phyloP scores from a whole-genome alignment of 75 land plant genomes.

The Adiantum capillusveneris region DNA sequence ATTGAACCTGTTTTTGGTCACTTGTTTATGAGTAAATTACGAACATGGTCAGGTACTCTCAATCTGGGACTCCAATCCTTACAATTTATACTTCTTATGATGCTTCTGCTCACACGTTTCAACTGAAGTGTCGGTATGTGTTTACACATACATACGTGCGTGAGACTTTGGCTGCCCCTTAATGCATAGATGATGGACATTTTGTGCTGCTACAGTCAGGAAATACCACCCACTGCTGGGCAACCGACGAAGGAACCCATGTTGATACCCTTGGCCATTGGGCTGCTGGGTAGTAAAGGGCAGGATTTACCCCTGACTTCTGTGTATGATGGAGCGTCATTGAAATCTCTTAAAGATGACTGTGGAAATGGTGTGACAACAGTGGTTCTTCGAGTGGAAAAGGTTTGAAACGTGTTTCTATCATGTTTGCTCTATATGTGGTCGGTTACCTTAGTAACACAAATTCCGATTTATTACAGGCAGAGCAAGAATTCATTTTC shows the following conservation, averaged over 20 bases:
- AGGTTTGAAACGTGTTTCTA: constrained; percentile 32
- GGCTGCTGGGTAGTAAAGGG: constrained; percentile 65
- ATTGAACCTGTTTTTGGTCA: background rate
- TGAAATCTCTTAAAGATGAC: constrained; percentile 26
- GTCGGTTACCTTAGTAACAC: too few relatives aligned
- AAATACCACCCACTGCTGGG: constrained; percentile 88
- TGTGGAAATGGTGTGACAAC: constrained; percentile 40
- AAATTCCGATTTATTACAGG: constrained; percentile 44
- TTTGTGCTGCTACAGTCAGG: constrained; percentile 54
- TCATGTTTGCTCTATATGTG: too few relatives aligned
- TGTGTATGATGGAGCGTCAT: constrained; percentile 49
- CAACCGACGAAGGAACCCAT: constrained; percentile 86
- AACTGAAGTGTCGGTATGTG: constrained; percentile 70
- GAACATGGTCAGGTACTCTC: constrained; percentile 65
- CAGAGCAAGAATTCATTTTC: constrained; percentile 91
- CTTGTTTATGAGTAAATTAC: background rate
- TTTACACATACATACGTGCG: background rate
- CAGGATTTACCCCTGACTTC: constrained; percentile 63
- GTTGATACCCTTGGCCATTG: constrained; percentile 88
- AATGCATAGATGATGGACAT: too few relatives aligned
- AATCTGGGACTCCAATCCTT: constrained; percentile 86
- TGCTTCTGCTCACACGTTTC: constrained; percentile 53
- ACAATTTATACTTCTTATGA: constrained; percentile 73
- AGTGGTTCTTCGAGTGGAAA: constrained; percentile 66
- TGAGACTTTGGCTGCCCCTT: too few relatives aligned